Evolutionary conservation across 805 yeast genomes (phyloP).

Genomic region (Saturnispora quitensis): DNA sequence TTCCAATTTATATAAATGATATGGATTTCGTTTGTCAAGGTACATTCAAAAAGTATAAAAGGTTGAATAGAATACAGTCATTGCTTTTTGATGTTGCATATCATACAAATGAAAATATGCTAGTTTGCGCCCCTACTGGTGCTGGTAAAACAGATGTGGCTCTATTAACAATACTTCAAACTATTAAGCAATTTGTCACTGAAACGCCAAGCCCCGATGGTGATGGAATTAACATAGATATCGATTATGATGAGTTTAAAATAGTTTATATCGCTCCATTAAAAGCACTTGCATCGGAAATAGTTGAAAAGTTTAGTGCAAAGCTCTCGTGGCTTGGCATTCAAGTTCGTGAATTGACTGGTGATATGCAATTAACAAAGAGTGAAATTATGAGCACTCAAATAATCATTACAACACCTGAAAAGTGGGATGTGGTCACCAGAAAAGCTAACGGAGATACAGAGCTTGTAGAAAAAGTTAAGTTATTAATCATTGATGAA

Average conservation of each 20-base stretch:
- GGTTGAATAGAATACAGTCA: constrained; percentile 82
- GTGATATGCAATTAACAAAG: constrained; percentile 88
- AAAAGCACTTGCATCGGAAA: constrained; percentile 93
- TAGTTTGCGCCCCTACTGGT: constrained; percentile 96
- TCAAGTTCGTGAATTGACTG: constrained; percentile 80
- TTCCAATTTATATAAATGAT: constrained; percentile 48
- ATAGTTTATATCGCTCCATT: constrained; percentile 89
- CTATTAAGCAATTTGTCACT: constrained; percentile 62
- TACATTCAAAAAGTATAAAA: constrained; percentile 70
- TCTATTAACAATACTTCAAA: constrained; percentile 64
- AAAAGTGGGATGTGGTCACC: constrained; percentile 96
- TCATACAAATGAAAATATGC: constrained; percentile 87
- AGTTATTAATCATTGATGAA: constrained; percentile 85
- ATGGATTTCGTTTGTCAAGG: constrained; percentile 75
- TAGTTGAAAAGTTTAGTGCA: constrained; percentile 78
- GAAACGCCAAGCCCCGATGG: constrained; percentile 33
- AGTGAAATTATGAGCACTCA: constrained; percentile 77
- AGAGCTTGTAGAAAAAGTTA: constrained; percentile 76
- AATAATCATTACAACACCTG: constrained; percentile 89
- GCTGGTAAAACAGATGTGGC: constrained; percentile 98
- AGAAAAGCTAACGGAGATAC: constrained; percentile 86
- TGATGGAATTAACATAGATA: constrained; percentile 45
- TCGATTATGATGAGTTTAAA: constrained; percentile 78
- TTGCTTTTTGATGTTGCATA: constrained; percentile 88
- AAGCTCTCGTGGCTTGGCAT: constrained; percentile 81